Evolutionary conservation across 2,329 filamentous ascomycete species (phyloP).

Genomic region (Penicillium sp.): DNA sequence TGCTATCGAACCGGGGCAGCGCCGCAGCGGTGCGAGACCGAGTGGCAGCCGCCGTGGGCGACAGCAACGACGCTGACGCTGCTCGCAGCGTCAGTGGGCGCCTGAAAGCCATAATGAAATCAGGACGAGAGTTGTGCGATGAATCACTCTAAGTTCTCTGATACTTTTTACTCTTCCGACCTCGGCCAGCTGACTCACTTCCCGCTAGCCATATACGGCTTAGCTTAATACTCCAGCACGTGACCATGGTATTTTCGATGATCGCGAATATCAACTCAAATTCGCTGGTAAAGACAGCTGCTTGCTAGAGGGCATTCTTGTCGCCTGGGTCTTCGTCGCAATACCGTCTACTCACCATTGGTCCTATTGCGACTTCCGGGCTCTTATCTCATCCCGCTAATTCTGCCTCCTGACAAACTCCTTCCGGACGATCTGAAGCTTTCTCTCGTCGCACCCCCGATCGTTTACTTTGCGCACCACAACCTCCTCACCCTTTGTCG

Average conservation of each 20-base stretch:
- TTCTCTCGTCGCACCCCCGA: constrained; percentile 6
- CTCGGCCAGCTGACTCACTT: constrained; percentile 37
- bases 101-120: constrained; percentile 37
- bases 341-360: not conserved
- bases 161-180: constrained; percentile 32
- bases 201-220: constrained; percentile 1
- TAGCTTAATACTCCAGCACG: constrained; percentile 8
- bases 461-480: not conserved
- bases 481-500: not conserved
- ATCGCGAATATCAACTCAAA: not conserved
- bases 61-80: constrained; percentile 30
- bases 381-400: constrained; percentile 10
- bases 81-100: constrained; percentile 35
- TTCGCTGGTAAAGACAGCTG: not conserved
- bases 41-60: constrained; percentile 22
- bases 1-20: constrained; percentile 30
- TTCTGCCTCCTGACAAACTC: constrained; percentile 23
- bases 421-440: constrained; percentile 13
- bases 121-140: constrained; percentile 21
- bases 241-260: constrained; percentile 3
- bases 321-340: not conserved
- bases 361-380: not conserved
- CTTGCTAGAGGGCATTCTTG: not conserved
- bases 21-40: constrained; percentile 27
- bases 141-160: constrained; percentile 25